These are phyloP conservation scores for Podosphaera fusca DNA, from an alignment of 2,329 filamentous ascomycete genomes.

Conservation along the genomic window DNA sequence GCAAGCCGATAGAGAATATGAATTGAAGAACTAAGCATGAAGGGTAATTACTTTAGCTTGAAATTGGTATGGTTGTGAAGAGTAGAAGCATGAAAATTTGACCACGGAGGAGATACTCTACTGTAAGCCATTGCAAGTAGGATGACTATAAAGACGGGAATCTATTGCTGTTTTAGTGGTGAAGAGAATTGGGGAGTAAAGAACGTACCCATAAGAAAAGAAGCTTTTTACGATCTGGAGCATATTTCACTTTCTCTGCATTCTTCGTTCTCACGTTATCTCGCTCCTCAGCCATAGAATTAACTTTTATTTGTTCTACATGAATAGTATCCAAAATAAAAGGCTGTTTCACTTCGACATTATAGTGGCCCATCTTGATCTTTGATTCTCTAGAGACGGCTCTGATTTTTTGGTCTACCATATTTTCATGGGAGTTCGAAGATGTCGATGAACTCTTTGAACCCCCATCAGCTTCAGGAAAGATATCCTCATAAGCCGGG, in stretches of 20 bases:
- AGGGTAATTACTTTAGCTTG: neutral
- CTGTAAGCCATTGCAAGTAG: constrained; percentile 27
- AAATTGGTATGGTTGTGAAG: neutral
- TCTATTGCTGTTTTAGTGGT: constrained; percentile 17
- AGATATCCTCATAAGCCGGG: constrained; percentile 62
- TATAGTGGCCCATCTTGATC: constrained; percentile 15
- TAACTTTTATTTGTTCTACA: constrained; percentile 34
- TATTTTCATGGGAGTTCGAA: constrained; percentile 32
- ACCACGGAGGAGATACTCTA: constrained; percentile 25
- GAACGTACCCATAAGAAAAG: constrained; percentile 42
- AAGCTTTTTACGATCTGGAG: constrained; percentile 39
- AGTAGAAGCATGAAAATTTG: neutral
- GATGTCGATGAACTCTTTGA: constrained; percentile 34
- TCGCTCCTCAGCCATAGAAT: constrained; percentile 41
- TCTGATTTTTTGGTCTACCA: constrained; percentile 34
- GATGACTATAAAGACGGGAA: constrained; percentile 23
- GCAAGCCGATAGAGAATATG: neutral
- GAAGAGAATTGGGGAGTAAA: neutral
- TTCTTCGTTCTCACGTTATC: constrained; percentile 37
- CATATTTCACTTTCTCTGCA: constrained; percentile 36
- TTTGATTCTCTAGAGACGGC: constrained; percentile 22
- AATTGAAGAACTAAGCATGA: neutral
- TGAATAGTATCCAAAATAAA: constrained; percentile 23
- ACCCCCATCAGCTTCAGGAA: constrained; percentile 30
- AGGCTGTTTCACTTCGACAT: constrained; percentile 18